Evolutionary conservation across 345 rosid species (phyloP).

Genomic region (Moricandia moricandioides): DNA sequence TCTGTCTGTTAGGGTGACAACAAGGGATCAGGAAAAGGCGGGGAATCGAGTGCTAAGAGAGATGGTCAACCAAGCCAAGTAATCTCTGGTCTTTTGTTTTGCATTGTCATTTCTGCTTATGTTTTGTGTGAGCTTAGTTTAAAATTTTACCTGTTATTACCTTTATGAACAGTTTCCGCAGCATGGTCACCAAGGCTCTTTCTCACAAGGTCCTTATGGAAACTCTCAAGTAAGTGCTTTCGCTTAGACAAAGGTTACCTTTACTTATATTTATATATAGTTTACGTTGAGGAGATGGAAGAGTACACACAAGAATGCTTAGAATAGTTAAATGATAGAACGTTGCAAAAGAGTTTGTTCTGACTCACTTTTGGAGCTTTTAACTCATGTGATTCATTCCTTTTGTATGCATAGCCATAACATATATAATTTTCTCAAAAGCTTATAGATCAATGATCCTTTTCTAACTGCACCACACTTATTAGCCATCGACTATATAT

Average conservation of each 20-base stretch:
- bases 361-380: not conserved
- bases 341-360: not conserved
- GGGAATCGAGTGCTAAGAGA: conserved; percentile 55
- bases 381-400: not conserved
- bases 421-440: not conserved
- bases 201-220: conserved; percentile 49
- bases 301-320: not conserved
- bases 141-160: not conserved
- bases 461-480: not conserved
- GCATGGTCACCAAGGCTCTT: conserved; percentile 55
- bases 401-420: not conserved
- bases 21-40: conserved; percentile 69
- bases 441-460: not conserved
- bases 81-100: not conserved
- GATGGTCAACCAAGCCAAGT: conserved; percentile 55
- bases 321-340: not conserved
- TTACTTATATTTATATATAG: not conserved
- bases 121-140: not conserved
- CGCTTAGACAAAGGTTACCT: not conserved
- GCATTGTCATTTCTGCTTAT: not conserved
- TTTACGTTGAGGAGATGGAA: not conserved
- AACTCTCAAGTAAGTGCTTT: conserved; percentile 50
- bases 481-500: not conserved
- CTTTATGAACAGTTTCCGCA: conserved; percentile 32
- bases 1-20: conserved; percentile 58